Percentiles rank a stretch among this genome's conserved stretches.
These are phyloP conservation scores for Ophidiomyces ophidiicola DNA, from an alignment of 2,329 filamentous ascomycete species.

Conservation along the genomic window DNA sequence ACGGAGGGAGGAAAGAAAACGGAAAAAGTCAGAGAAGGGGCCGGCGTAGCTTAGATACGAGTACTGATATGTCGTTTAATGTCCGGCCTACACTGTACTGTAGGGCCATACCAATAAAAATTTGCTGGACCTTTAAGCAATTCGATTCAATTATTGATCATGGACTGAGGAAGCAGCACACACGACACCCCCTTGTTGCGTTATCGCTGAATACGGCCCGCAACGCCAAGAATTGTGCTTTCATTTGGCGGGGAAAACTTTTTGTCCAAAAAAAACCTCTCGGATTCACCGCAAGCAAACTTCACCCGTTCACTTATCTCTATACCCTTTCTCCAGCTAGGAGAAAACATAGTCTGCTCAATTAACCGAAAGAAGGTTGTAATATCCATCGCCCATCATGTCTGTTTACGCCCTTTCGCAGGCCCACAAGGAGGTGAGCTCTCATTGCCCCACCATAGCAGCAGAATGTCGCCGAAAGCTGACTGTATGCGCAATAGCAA, in stretches of 20 bases:
- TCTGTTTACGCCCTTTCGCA: slow-evolving; percentile 51
- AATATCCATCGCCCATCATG: slow-evolving; percentile 24
- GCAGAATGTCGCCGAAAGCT: slow-evolving; percentile 18
- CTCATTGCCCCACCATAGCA: slow-evolving; percentile 15
- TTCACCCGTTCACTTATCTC: no score
- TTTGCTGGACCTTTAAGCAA: no score
- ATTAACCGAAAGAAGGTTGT: not conserved
- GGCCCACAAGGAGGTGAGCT: slow-evolving; percentile 52
- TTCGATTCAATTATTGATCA: no score
- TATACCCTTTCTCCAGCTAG: not conserved
- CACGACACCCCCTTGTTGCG: no score
- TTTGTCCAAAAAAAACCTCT: slow-evolving; percentile 1
- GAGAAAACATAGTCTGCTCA: no score
- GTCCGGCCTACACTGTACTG: no score
- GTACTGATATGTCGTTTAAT: not conserved
- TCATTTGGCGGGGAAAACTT: slow-evolving; percentile 5
- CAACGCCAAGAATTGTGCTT: not conserved
- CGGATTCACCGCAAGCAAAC: not conserved
- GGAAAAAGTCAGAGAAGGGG: slow-evolving; percentile 23
- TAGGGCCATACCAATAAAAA: no score
- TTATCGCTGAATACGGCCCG: not conserved
- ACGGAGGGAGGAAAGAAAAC: slow-evolving; percentile 26
- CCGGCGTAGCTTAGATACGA: not conserved
- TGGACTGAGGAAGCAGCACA: no score
- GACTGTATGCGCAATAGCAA: slow-evolving; percentile 52